Evolutionary conservation across 2,329 filamentous ascomycete species (phyloP).

Genomic region (Aspergillus uvarum): DNA sequence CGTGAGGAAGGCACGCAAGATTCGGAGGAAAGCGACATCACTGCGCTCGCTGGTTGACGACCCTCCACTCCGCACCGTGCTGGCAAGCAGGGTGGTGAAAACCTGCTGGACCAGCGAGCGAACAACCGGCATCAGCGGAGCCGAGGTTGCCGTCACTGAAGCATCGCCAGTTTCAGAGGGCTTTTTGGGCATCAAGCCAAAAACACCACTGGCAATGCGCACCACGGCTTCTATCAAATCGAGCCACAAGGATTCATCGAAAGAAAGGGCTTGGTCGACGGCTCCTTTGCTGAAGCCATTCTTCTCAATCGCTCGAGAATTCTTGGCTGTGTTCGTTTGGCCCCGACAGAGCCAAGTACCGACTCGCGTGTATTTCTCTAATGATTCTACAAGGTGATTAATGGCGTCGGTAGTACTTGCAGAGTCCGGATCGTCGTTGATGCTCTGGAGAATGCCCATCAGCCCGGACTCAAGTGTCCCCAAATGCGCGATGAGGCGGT

Average conservation of each 20-base stretch:
- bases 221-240: conserved; percentile 64
- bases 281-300: conserved; percentile 44
- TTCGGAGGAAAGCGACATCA: conserved; percentile 79
- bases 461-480: conserved; percentile 76
- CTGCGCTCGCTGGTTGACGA: conserved; percentile 36
- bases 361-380: conserved; percentile 88
- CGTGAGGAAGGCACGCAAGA: conserved; percentile 83
- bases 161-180: background rate
- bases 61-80: conserved; percentile 58
- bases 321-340: conserved; percentile 64
- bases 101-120: conserved; percentile 82
- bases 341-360: conserved; percentile 95
- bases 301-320: conserved; percentile 28
- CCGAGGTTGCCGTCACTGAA: conserved; percentile 25
- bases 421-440: conserved; percentile 56
- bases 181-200: conserved; percentile 51
- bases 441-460: conserved; percentile 67
- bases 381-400: conserved; percentile 69
- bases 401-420: conserved; percentile 64
- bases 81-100: conserved; percentile 80
- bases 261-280: conserved; percentile 56
- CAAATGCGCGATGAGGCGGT: conserved; percentile 77
- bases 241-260: conserved; percentile 66
- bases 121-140: conserved; percentile 62
- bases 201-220: conserved; percentile 63